A percentile compares a stretch with the other conserved stretches of the same genome.
Evolutionary conservation across 2,329 filamentous ascomycete species (phyloP).

Genomic region (Monilinia polystroma): DNA sequence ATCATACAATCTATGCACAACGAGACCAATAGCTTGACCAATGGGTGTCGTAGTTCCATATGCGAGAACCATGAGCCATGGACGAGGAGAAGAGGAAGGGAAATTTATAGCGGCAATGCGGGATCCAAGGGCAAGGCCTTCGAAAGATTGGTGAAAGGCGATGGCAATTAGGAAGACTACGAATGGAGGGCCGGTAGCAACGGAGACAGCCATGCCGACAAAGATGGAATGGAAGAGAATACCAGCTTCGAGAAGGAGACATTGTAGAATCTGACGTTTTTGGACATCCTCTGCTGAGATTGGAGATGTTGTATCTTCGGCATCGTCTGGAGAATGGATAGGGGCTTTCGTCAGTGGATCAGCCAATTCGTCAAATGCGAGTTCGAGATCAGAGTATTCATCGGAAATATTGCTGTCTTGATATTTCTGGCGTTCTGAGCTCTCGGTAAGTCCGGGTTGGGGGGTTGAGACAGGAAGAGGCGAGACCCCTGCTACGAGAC

Average conservation of each 20-base stretch:
- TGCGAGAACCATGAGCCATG: conserved; percentile 76
- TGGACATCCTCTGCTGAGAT: conserved; percentile 52
- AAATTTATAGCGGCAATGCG: conserved; percentile 84
- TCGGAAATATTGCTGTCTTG: conserved; percentile 36
- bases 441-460: conserved; percentile 25
- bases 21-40: conserved; percentile 78
- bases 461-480: conserved; percentile 58
- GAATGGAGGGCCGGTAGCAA: conserved; percentile 76
- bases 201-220: conserved; percentile 82
- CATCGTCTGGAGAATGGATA: conserved; percentile 25
- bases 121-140: conserved; percentile 80
- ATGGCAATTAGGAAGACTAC: conserved; percentile 78
- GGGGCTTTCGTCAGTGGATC: conserved; percentile 6
- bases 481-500: conserved; percentile 58
- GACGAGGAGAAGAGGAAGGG: conserved; percentile 67
- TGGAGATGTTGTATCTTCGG: conserved; percentile 38
- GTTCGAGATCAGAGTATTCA: conserved; percentile 52
- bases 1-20: conserved; percentile 77
- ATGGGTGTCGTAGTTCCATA: conserved; percentile 77
- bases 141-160: conserved; percentile 83
- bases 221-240: conserved; percentile 85
- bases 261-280: conserved; percentile 70
- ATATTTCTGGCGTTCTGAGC: conserved; percentile 34
- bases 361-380: conserved; percentile 52
- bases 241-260: conserved; percentile 75